Base-by-base conservation (phyloP, 768 basidiomycete genomes). In the Paxillus rubicundulus region DNA sequence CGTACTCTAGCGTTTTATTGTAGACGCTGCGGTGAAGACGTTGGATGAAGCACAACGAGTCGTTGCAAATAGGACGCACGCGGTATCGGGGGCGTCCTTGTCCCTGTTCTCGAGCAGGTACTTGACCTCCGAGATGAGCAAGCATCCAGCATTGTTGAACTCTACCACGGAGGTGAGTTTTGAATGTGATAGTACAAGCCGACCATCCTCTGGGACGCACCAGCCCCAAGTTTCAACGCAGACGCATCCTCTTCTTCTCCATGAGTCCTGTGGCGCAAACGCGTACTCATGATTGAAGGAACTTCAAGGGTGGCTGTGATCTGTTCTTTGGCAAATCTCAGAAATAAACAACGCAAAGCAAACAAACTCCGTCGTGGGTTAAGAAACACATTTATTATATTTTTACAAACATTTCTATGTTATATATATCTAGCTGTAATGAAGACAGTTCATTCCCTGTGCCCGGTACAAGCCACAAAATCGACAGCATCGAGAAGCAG, bases 101-200 rank as follows among this genome's bases (percentile, higher is more conserved):
- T 91, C 86, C 59, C 89, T 76, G 74, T 89, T 88, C 70, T 92
- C 90, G 27, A 96, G 75, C 44, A 96, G 74, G 66, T 93, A 89
- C 65, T 92, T 92, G 67, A 95, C 93, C 65, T 96, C 93, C 1
- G 91, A 92, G 54, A 95, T 92, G 61, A 93, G 79, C 64, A 96
- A 69, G 69, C 89, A 92, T 77, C 89, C 92, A 5, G 89, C 89
- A 57, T 92, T 91, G 74, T 91, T 91, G 74, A 95, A 95, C 66
- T 92, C 92, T 92, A 56, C 14, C 27, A 37, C 48, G 30, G 49
- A 4, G 27, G 16, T 48, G 24, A 32, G 20, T 9, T 30, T 30
- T 33, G 10, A 13, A 32, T 42, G 17, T 30, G 24, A 33, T 20
- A n/a, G n/a, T n/a, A 45, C 36, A 20, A 21, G 6, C 37, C 20